phyloP scores from a whole-genome alignment of 2,329 filamentous ascomycete genomes.

The Dothistroma pini region DNA sequence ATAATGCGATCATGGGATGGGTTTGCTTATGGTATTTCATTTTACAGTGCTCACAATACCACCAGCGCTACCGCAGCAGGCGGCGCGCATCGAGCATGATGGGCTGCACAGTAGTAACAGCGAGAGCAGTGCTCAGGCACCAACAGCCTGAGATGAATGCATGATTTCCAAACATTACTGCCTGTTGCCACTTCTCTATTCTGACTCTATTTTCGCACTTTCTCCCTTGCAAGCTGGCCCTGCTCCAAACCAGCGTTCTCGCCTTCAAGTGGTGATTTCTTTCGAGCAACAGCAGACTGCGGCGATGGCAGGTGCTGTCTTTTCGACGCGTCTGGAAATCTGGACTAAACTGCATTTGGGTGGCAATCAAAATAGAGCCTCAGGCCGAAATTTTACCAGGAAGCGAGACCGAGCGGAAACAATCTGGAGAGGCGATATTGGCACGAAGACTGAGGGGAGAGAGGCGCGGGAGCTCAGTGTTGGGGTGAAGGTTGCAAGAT shows the following conservation, averaged over 20 bases:
- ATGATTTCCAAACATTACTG: constrained; percentile 30
- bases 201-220: neutral
- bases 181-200: constrained; percentile 5
- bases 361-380: neutral
- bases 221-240: neutral
- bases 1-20: constrained; percentile 53
- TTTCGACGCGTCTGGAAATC: neutral
- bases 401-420: neutral
- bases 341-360: constrained; percentile 1
- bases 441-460: neutral
- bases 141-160: constrained; percentile 33
- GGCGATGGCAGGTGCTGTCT: neutral
- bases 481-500: neutral
- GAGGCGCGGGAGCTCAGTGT: neutral
- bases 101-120: constrained; percentile 36
- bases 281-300: neutral
- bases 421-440: neutral
- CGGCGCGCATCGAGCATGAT: constrained; percentile 23
- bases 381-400: constrained; percentile 2
- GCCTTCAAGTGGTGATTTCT: neutral
- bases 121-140: constrained; percentile 23
- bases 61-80: constrained; percentile 25
- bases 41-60: constrained; percentile 31
- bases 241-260: constrained; percentile 1
- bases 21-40: constrained; percentile 29